These are phyloP conservation scores for Cryptosporidium sp. DNA, from an alignment of 169 alveolate genomes.

Conservation along the genomic window DNA sequence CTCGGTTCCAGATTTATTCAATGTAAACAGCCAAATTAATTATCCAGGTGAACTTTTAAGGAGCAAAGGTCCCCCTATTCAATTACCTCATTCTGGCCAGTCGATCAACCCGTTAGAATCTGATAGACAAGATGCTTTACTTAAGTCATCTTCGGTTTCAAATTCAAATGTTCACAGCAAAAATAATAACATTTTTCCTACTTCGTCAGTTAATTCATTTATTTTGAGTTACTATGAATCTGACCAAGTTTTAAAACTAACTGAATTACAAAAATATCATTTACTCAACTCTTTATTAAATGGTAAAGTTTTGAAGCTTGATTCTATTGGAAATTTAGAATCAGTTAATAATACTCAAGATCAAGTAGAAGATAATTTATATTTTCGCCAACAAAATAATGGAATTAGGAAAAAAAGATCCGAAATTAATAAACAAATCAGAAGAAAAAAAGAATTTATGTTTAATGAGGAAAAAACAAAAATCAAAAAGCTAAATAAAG, in stretches of 20 bases:
- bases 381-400: background rate
- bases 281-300: slow-evolving; percentile 18
- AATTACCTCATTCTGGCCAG: slow-evolving; percentile 47
- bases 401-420: slow-evolving; percentile 36
- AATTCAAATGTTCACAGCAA: background rate
- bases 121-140: slow-evolving; percentile 16
- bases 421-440: slow-evolving; percentile 1
- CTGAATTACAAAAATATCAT: slow-evolving; percentile 16
- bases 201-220: slow-evolving; percentile 25
- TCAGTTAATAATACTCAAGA: background rate
- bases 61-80: slow-evolving; percentile 6
- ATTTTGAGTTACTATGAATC: slow-evolving; percentile 23
- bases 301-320: slow-evolving; percentile 12
- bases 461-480: background rate
- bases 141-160: slow-evolving; percentile 1
- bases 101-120: slow-evolving; percentile 39
- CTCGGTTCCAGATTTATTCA: background rate
- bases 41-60: slow-evolving; percentile 16
- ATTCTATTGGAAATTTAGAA: background rate
- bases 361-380: background rate
- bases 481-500: slow-evolving; percentile 26
- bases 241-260: background rate
- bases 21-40: background rate
- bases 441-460: background rate
- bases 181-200: background rate